Conservation (phyloP, 345 rosid genomes). For the Eucalyptus pauciflora region DNA sequence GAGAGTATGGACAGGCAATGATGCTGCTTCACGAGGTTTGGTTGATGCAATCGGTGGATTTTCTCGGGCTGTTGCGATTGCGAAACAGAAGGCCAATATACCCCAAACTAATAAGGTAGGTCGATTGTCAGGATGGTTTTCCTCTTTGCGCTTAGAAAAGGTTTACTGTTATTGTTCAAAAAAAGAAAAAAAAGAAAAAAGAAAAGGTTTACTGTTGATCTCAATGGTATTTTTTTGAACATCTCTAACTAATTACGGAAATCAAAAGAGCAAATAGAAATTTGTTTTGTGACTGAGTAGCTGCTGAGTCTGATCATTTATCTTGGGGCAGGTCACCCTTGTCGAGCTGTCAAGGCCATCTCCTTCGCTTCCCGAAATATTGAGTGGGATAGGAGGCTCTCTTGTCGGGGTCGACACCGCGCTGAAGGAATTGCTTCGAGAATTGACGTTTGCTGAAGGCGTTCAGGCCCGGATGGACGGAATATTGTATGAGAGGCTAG, state of each 20-base stretch:
- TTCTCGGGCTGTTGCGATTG: slow-evolving; percentile 83
- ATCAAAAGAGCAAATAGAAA: neutral
- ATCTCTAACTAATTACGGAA: neutral
- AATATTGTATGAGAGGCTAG: slow-evolving; percentile 70
- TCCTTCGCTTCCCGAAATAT: slow-evolving; percentile 54
- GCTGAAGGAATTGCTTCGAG: slow-evolving; percentile 46
- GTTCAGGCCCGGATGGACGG: slow-evolving; percentile 97
- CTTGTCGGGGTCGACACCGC: slow-evolving; percentile 62
- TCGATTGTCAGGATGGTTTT: neutral
- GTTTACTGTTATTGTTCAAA: neutral
- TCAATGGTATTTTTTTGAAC: neutral
- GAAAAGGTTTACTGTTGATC: neutral
- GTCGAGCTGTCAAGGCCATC: slow-evolving; percentile 79
- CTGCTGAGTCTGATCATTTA: neutral
- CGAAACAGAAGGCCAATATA: slow-evolving; percentile 69
- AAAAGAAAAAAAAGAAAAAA: too few species aligned
- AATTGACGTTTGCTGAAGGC: slow-evolving; percentile 42
- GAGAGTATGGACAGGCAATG: slow-evolving; percentile 95
- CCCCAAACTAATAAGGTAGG: slow-evolving; percentile 52
- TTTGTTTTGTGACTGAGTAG: neutral
- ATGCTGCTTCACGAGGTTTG: slow-evolving; percentile 72
- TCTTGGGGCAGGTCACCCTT: slow-evolving; percentile 44
- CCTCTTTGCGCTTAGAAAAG: neutral
- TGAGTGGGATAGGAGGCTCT: slow-evolving; percentile 60
- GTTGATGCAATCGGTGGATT: slow-evolving; percentile 86